Evolutionary conservation across 768 basidiomycete species (phyloP).

Genomic region (Paxillus rubicundulus): DNA sequence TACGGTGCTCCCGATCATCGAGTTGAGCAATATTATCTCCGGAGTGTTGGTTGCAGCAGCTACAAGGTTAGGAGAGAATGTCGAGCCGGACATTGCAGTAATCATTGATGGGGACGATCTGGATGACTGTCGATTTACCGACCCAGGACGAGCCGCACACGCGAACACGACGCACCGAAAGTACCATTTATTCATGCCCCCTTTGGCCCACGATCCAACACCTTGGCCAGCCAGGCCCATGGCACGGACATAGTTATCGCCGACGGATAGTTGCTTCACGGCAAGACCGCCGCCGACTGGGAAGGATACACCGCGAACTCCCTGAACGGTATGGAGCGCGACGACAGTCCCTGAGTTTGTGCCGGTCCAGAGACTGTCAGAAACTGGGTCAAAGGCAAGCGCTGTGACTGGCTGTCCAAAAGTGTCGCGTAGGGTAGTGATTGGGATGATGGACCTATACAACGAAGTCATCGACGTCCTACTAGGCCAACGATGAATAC

Average conservation of each 20-base stretch:
- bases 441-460: conserved; percentile 20
- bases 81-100: conserved; percentile 45
- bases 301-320: conserved; percentile 69
- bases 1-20: conserved; percentile 64
- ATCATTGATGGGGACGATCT: conserved; percentile 35
- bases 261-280: conserved; percentile 73
- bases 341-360: conserved; percentile 65
- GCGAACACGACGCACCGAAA: conserved; percentile 49
- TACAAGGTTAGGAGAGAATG: conserved; percentile 51
- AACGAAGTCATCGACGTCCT: conserved; percentile 10
- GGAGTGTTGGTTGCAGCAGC: conserved; percentile 58
- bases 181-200: conserved; percentile 83
- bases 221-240: conserved; percentile 58
- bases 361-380: conserved; percentile 88
- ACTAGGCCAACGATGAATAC: background rate
- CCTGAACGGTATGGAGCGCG: conserved; percentile 63
- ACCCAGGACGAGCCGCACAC: background rate
- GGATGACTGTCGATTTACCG: conserved; percentile 25
- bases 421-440: conserved; percentile 9
- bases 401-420: conserved; percentile 58
- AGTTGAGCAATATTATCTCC: conserved; percentile 69
- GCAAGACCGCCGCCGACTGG: conserved; percentile 64
- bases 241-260: conserved; percentile 77
- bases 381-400: conserved; percentile 86
- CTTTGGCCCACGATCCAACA: conserved; percentile 79